Conservation (phyloP, 2,329 filamentous ascomycete species). For the Aspergillus oerlinghausenensis region DNA sequence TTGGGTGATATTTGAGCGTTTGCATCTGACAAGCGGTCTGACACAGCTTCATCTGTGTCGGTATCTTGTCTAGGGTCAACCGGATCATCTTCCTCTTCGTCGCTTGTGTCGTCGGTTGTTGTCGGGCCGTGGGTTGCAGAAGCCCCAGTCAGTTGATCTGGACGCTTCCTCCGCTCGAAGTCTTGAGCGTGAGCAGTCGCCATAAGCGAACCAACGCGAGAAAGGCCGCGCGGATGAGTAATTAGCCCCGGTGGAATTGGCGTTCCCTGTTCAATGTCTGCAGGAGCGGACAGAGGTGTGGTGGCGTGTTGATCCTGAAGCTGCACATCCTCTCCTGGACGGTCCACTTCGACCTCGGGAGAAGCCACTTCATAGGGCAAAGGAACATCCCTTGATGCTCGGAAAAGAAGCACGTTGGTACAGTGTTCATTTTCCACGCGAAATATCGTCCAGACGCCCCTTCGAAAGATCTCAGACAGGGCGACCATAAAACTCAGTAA, state of each 20-base stretch:
- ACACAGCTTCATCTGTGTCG: conserved; percentile 11
- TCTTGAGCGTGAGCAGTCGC: conserved; percentile 84
- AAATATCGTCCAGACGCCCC: conserved; percentile 88
- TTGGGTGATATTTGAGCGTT: conserved; percentile 1
- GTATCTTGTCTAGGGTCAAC: conserved; percentile 7
- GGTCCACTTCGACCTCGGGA: conserved; percentile 12
- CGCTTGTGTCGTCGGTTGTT: conserved; percentile 33
- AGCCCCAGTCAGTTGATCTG: conserved; percentile 39
- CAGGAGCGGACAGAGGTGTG: conserved; percentile 15
- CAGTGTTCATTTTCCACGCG: conserved; percentile 98
- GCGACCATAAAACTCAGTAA: conserved; percentile 74
- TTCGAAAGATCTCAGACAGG: conserved; percentile 73
- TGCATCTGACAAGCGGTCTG: conserved; percentile 12
- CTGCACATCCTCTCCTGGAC: conserved; percentile 17
- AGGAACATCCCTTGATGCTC: conserved; percentile 81
- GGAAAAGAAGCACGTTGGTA: conserved; percentile 83
- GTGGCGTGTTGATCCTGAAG: conserved; percentile 22
- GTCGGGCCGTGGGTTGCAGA: conserved; percentile 31
- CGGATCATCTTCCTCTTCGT: conserved; percentile 32
- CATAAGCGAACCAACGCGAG: conserved; percentile 63
- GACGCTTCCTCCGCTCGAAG: conserved; percentile 73
- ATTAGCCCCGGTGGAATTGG: conserved; percentile 23
- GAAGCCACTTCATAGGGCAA: conserved; percentile 65
- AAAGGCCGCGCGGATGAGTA: conserved; percentile 33
- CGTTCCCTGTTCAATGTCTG: conserved; percentile 26